Percentiles rank a stretch among this genome's conserved stretches.
Conservation (phyloP, 228 moss, liverwort and hornwort species). For the Sphagnum fallax region DNA sequence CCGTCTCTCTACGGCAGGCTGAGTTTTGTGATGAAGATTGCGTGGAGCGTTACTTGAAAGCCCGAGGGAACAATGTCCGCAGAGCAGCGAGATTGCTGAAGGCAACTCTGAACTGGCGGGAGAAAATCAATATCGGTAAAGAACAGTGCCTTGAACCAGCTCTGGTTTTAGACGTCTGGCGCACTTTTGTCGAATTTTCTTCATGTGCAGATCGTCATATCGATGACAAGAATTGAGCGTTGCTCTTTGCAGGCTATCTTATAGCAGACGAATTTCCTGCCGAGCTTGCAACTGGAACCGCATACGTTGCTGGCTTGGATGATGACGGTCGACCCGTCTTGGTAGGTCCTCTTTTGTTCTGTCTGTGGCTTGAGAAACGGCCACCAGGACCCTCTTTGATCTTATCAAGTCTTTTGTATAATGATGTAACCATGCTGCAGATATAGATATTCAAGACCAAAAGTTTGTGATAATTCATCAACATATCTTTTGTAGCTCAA, state of each 20-base stretch:
- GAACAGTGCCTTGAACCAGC: background rate
- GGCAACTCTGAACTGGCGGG: slow-evolving; percentile 76
- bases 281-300: slow-evolving; percentile 81
- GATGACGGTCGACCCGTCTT: slow-evolving; percentile 71
- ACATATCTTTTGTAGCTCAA: too few relatives aligned
- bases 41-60: slow-evolving; percentile 65
- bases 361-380: too few relatives aligned
- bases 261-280: slow-evolving; percentile 95
- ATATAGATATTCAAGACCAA: too few relatives aligned
- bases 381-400: too few relatives aligned
- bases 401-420: too few relatives aligned
- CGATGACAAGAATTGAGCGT: too few relatives aligned
- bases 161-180: too few relatives aligned
- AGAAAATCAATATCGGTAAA: slow-evolving; percentile 80
- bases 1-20: slow-evolving; percentile 26
- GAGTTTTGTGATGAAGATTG: slow-evolving; percentile 78
- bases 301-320: slow-evolving; percentile 82
- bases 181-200: too few relatives aligned
- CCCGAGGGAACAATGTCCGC: slow-evolving; percentile 60
- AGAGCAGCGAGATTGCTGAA: slow-evolving; percentile 77
- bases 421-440: too few relatives aligned
- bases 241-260: slow-evolving; percentile 49
- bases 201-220: too few relatives aligned
- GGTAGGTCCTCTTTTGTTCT: slow-evolving; percentile 25
- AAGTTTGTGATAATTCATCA: too few relatives aligned